Evolutionary conservation across 495 filamentous ascomycete genomes (phyloP).

Genomic region (Evernia prunastri): DNA sequence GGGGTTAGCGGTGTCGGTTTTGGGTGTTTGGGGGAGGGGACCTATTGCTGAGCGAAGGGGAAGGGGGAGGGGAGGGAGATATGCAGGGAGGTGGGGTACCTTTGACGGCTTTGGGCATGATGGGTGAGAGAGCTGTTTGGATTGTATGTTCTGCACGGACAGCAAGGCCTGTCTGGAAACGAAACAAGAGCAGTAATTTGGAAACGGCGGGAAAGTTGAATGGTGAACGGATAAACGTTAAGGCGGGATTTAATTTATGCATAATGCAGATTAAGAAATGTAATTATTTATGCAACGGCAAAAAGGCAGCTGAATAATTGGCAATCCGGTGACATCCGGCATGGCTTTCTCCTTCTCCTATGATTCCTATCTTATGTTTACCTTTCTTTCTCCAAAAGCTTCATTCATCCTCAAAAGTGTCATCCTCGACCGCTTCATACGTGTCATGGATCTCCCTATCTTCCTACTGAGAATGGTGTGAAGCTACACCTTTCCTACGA

Average conservation of each 20-base stretch:
- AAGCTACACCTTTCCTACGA: neutral
- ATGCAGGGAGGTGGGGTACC: constrained; percentile 27
- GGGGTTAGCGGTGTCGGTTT: too few relatives aligned
- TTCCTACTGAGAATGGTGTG: neutral
- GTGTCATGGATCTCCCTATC: neutral
- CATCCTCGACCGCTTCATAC: neutral
- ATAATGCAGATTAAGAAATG: neutral
- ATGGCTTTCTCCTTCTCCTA: neutral
- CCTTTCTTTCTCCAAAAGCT: too few relatives aligned
- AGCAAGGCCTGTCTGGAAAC: too few relatives aligned
- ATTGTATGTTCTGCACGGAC: too few relatives aligned
- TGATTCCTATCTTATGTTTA: neutral
- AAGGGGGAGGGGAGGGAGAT: neutral
- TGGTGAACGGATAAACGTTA: neutral
- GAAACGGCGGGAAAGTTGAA: too few relatives aligned
- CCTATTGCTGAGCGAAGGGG: neutral
- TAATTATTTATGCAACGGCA: neutral
- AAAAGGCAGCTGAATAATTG: neutral
- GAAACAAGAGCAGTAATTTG: too few relatives aligned
- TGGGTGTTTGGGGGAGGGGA: neutral
- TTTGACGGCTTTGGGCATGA: constrained; percentile 46
- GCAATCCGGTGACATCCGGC: constrained; percentile 11
- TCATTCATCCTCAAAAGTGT: neutral
- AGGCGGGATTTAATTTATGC: too few relatives aligned
- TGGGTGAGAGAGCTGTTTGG: too few relatives aligned